Base-by-base conservation (phyloP, 352 stramenopile genomes). In the Phytopythium kandeliae region DNA sequence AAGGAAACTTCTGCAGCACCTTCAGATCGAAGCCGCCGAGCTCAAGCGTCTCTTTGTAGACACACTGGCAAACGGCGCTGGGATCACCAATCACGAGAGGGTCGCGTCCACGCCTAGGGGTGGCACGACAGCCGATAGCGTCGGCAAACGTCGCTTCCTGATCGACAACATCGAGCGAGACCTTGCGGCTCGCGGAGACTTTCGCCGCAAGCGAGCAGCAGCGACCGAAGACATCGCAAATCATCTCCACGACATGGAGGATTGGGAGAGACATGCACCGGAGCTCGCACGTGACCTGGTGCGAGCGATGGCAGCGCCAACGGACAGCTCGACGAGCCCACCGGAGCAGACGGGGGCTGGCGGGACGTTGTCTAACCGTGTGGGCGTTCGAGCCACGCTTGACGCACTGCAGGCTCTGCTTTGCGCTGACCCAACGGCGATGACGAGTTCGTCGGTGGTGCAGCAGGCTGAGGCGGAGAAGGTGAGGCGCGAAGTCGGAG, bases 31-130 rank as follows among this genome's bases (percentile, higher is more conserved):
- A 43, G 70, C 74, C 0, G 61, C 59, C 4, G 78, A 93, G 49
- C 55, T 93, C 0, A 91, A 91, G 52, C 55, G 74, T 4, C 49
- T 93, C 11, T 75, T 93, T 43, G 62, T 86, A 25, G 73, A 69
- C 21, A 73, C 78, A 15, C 53, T 89, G 2, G 51, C 35, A 45
- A 61, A 17, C 17, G 55, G n/a, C 40, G 54, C 43, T 43, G 34
- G 41, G 9, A 35, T 31, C 24, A 8, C n/a, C 2, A 36, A n/a
- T 3, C 31, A 15, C 2, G 35, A 31, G 1, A 19, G 35, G 6
- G 35, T 13, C 8, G 30, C 36, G 10, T 7, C 44, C 48, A 30
- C n/a, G 13, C 35, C 16, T 25, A 26, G 46, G 10, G 19, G 42
- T 17, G 36, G 11, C 17, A 13, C n/a, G 13, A 12, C 12, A 11